phyloP scores from a whole-genome alignment of 106 monocot genomes.

The Allium cepa region DNA sequence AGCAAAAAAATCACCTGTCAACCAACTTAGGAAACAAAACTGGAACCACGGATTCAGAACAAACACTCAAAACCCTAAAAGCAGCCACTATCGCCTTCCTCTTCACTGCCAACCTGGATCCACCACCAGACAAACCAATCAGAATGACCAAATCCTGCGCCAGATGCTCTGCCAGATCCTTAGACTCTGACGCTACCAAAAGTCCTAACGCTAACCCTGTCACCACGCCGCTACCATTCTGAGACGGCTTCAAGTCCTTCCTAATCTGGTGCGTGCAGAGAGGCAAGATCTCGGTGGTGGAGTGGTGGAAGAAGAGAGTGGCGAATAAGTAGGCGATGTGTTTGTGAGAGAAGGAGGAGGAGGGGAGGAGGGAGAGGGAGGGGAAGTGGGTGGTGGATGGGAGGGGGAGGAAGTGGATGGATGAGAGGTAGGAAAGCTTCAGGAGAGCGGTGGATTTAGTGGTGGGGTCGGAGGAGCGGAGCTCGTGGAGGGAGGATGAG shows the following conservation, averaged over 20 bases:
- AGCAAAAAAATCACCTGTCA: too few species aligned
- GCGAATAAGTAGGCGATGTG: conserved; percentile 58
- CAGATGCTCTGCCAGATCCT: conserved; percentile 41
- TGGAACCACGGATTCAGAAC: conserved; percentile 22
- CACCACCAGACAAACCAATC: conserved; percentile 16
- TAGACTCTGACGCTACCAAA: conserved; percentile 35
- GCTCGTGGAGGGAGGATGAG: conserved; percentile 74
- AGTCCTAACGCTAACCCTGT: conserved; percentile 32
- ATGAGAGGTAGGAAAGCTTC: conserved; percentile 84
- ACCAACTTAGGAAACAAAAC: conserved; percentile 31
- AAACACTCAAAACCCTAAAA: conserved; percentile 17
- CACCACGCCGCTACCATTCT: too few species aligned
- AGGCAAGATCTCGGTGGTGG: conserved; percentile 52
- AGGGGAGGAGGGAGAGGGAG: conserved; percentile 70
- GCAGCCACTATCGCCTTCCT: conserved; percentile 21
- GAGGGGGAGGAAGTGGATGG: conserved; percentile 48
- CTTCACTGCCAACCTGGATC: conserved; percentile 3
- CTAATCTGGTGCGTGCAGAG: conserved; percentile 82
- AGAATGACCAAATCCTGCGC: conserved; percentile 26
- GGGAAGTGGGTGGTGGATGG: conserved; percentile 39
- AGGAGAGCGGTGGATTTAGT: conserved; percentile 64
- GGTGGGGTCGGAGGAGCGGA: conserved; percentile 48
- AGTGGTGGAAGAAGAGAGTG: conserved; percentile 53
- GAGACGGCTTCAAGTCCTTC: conserved; percentile 49
- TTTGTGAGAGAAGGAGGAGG: conserved; percentile 34